These are phyloP conservation scores for Diplodia scrobiculata DNA, from an alignment of 2,329 filamentous ascomycete genomes.

Conservation along the genomic window DNA sequence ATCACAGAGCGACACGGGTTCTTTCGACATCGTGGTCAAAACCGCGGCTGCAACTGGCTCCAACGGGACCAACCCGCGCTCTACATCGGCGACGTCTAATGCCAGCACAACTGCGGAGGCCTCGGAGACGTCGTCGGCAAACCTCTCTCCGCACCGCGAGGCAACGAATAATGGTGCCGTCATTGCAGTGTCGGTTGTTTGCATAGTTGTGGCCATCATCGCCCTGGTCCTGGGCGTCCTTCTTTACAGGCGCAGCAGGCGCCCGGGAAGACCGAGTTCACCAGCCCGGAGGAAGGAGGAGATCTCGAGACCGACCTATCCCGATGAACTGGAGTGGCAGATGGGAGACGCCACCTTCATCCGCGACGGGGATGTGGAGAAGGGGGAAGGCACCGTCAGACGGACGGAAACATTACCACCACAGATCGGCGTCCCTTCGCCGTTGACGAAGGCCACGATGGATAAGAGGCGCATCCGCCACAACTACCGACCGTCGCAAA, in stretches of 20 bases:
- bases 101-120: constrained; percentile 34
- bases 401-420: constrained; percentile 44
- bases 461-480: constrained; percentile 10
- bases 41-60: constrained; percentile 7
- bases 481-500: constrained; percentile 40
- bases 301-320: constrained; percentile 49
- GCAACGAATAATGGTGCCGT: constrained; percentile 10
- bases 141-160: neutral
- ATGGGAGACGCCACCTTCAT: constrained; percentile 32
- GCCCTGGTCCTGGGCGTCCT: constrained; percentile 31
- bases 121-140: constrained; percentile 30
- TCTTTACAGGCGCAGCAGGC: constrained; percentile 35
- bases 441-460: constrained; percentile 14
- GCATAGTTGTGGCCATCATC: constrained; percentile 37
- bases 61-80: constrained; percentile 30
- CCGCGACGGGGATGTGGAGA: constrained; percentile 44
- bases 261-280: constrained; percentile 30
- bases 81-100: constrained; percentile 33
- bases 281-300: constrained; percentile 34
- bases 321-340: constrained; percentile 36
- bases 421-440: constrained; percentile 32
- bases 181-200: constrained; percentile 34
- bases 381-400: constrained; percentile 36
- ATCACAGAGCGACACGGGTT: constrained; percentile 44
- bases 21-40: constrained; percentile 46